Base-by-base conservation (phyloP, 169 alveolate genomes). In the Cystoisospora suis region DNA sequence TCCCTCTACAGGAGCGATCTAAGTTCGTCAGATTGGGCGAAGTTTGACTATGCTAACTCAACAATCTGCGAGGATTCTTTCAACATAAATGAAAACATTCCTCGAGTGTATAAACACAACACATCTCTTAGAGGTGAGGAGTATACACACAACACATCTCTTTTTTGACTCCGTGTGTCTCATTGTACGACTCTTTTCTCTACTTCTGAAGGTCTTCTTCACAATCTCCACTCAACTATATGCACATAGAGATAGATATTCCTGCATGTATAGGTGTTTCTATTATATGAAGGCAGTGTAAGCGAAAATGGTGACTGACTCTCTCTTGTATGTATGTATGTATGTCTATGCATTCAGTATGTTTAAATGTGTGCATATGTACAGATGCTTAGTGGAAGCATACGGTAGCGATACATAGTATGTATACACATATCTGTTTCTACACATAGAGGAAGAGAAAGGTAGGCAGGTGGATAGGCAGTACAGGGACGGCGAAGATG, bases 1-100 rank as follows among this genome's bases (percentile, higher is more conserved):
- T 23, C 23, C 36, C 9, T 79, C 47, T 47, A 7, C 61, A 69
- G 91, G 23, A 44, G 65, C 6, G 93, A 89, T 36, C 29, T 89
- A 0, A 53, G 87, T 49, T 77, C 89, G 75, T 42, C 61, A 46
- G 89, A 89, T 3, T 89, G 93, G 93, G 85, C 65, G 58, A 77
- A 80, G n/a, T 77, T 29, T 59, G 32, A 86, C 27, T 89, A 89
- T 38, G 81, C 59, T 1, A n/a, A 45, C 46, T 34, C 89, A 42
- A 44, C 81, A n/a, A 58, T 89, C 86, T 89, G 93, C 72, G 89
- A 89, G 58, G 77, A 20, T 12, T 79, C 85, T 75, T 34, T 75
- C 80, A 42, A 59, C 46, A 72, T 80, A 42, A 42, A 40, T 36
- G 85, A 89, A 59, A 79, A 40, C 47, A 23, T 89, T 47, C 83